These are phyloP conservation scores for Tolypocladium pustulatum DNA, from an alignment of 2,329 filamentous ascomycete species.

Conservation along the genomic window DNA sequence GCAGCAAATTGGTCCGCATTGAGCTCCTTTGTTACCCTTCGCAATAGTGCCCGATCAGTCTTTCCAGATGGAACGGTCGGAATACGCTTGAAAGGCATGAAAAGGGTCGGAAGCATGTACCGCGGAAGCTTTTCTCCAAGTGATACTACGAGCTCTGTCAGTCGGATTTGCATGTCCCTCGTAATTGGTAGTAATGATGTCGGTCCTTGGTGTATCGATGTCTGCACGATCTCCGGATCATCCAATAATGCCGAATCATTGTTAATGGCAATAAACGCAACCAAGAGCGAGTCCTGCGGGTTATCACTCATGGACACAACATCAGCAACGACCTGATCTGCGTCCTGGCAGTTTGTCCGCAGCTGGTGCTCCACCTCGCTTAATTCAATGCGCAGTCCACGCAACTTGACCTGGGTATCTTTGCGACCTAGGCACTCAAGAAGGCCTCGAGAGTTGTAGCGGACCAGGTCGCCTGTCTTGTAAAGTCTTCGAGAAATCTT, in stretches of 20 bases:
- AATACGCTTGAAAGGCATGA: not conserved
- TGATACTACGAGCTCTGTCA: not conserved
- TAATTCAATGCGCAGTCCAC: constrained; percentile 24
- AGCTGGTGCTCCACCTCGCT: constrained; percentile 6
- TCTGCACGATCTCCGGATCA: not conserved
- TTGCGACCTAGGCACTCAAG: constrained; percentile 22
- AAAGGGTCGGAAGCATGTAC: not conserved
- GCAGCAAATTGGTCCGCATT: not conserved
- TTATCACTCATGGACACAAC: constrained; percentile 1
- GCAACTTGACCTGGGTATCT: constrained; percentile 35
- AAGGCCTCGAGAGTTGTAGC: constrained; percentile 19
- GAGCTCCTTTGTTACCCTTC: not conserved
- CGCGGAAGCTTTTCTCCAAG: not conserved
- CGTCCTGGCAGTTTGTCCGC: not conserved
- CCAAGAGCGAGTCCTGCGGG: constrained; percentile 1
- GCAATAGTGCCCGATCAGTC: not conserved
- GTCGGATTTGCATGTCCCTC: not conserved
- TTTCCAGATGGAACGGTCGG: not conserved
- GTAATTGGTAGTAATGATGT: not conserved
- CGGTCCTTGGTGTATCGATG: not conserved
- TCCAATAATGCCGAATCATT: not conserved
- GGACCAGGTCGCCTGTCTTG: constrained; percentile 13
- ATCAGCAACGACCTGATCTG: constrained; percentile 2
- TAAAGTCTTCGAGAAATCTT: constrained; percentile 4
- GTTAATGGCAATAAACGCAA: constrained; percentile 1